Evolutionary conservation across 2,329 filamentous ascomycete genomes (phyloP), one percentile per base, ranked within the genome.

Genomic region (Neonectria punicea): DNA sequence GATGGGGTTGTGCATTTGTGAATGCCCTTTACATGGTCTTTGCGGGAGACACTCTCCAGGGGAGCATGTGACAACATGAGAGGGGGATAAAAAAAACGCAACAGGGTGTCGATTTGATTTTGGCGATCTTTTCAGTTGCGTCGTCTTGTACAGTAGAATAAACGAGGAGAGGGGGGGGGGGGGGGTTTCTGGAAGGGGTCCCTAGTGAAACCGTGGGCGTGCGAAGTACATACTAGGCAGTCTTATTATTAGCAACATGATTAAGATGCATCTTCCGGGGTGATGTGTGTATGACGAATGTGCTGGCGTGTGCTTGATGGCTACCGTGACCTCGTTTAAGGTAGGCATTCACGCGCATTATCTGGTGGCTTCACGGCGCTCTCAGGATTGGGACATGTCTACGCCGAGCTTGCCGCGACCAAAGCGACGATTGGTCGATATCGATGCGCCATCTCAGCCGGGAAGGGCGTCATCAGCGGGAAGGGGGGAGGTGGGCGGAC

Each of bases 131-230:
- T n/a, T 50, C 54, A 18, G 41, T 58, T 30, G 68, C 55, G 58
- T 49, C 54, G 54, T 68, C 67, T 59, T 72, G 70, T 72, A 73
- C 62, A 72, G 60, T 72, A 72, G 70, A 71, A 63, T 59, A 68
- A 68, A 71, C 66, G 49, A 51, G 43, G 54, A 18, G 16, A 25
- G 25, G 25, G 25, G 22, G 22, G 22, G 22, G 18, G 34, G 25
- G 20, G 41, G 44, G 25, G 57, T 57, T 47, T 50, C 65, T 59
- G 46, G 54, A 58, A 70, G 66, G 60, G 65, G 58, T 50, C 43
- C 65, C 61, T 22, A 66, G 43, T 55, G 59, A 64, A 60, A 53
- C 51, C 66, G 60, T 63, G 62, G 44, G 53, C 63, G 54, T 39
- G 36, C 36, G 14, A 39, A 39, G 36, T 56, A 61, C 58, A 57